Percentiles rank a stretch among this genome's conserved stretches.
phyloP scores from a whole-genome alignment of 2,329 filamentous ascomycete species.

The Colletotrichum orchidophilum region DNA sequence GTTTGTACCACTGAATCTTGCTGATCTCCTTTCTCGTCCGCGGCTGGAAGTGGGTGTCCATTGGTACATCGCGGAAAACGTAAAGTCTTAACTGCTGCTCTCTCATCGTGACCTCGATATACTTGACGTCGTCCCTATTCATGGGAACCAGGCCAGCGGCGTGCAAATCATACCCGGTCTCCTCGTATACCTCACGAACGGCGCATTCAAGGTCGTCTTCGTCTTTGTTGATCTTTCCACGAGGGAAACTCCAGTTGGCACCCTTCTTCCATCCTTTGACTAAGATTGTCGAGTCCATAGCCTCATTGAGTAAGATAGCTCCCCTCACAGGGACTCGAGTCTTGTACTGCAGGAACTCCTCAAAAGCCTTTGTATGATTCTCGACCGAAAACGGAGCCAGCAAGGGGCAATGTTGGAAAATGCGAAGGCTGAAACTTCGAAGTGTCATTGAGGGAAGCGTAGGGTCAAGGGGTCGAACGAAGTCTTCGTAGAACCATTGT shows the following conservation, averaged over 20 bases:
- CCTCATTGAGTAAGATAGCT: conserved; percentile 89
- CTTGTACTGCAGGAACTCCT: conserved; percentile 94
- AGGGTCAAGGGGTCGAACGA: conserved; percentile 90
- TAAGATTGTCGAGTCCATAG: conserved; percentile 93
- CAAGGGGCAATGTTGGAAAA: conserved; percentile 94
- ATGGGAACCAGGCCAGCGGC: conserved; percentile 79
- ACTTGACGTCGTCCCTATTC: conserved; percentile 74
- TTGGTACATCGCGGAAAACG: conserved; percentile 88
- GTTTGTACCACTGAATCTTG: conserved; percentile 93
- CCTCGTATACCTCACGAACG: conserved; percentile 92
- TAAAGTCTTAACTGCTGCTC: conserved; percentile 95
- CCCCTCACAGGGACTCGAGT: conserved; percentile 92
- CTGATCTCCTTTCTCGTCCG: conserved; percentile 97
- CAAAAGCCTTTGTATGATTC: conserved; percentile 84
- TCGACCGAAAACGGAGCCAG: conserved; percentile 82
- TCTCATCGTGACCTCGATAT: conserved; percentile 87
- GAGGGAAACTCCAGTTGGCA: conserved; percentile 94
- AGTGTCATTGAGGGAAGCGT: conserved; percentile 86
- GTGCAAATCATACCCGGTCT: conserved; percentile 88
- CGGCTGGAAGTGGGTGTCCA: conserved; percentile 88
- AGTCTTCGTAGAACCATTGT: conserved; percentile 99
- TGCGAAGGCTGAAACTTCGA: conserved; percentile 84
- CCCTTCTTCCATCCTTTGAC: conserved; percentile 99
- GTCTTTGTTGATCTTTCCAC: conserved; percentile 98
- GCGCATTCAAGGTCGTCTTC: conserved; percentile 95